phyloP scores from a whole-genome alignment of 2,329 filamentous ascomycete genomes.

The Verticillium nubilum region DNA sequence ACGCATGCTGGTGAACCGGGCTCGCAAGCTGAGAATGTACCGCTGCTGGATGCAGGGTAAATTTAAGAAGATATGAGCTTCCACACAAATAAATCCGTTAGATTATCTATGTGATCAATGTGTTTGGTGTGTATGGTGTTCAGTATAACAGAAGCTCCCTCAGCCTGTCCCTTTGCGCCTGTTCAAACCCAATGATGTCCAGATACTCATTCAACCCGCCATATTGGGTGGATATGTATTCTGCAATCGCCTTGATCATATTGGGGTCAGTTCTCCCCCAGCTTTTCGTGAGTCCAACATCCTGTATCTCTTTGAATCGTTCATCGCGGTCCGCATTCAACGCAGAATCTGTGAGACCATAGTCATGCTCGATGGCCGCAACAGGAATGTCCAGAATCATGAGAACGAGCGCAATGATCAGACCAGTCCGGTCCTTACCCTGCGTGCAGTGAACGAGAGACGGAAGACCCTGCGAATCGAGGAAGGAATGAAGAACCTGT shows the following conservation, averaged over 20 bases:
- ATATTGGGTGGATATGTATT: constrained; percentile 55
- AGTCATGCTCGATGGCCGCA: constrained; percentile 64
- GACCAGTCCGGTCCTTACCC: constrained; percentile 79
- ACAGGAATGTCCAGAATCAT: constrained; percentile 55
- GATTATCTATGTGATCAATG: background rate
- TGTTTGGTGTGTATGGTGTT: constrained; percentile 3
- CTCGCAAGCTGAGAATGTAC: constrained; percentile 94
- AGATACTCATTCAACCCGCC: constrained; percentile 65
- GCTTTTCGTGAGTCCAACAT: constrained; percentile 66
- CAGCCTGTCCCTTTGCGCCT: constrained; percentile 33
- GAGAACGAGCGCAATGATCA: constrained; percentile 63
- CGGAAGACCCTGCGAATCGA: constrained; percentile 49
- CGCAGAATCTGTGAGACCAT: constrained; percentile 56
- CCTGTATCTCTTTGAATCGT: constrained; percentile 61
- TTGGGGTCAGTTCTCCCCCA: constrained; percentile 63
- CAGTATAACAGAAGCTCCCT: constrained; percentile 37
- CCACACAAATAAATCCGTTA: background rate
- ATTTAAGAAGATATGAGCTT: constrained; percentile 61
- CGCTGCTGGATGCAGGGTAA: constrained; percentile 90
- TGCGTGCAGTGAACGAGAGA: constrained; percentile 79
- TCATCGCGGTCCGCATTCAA: constrained; percentile 56
- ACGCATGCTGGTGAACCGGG: constrained; percentile 86
- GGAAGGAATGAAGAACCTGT: constrained; percentile 42
- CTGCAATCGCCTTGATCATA: constrained; percentile 55
- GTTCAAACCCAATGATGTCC: constrained; percentile 52